These are phyloP conservation scores for Coprinopsis marcescibilis DNA, from an alignment of 768 basidiomycete species.

Conservation along the genomic window DNA sequence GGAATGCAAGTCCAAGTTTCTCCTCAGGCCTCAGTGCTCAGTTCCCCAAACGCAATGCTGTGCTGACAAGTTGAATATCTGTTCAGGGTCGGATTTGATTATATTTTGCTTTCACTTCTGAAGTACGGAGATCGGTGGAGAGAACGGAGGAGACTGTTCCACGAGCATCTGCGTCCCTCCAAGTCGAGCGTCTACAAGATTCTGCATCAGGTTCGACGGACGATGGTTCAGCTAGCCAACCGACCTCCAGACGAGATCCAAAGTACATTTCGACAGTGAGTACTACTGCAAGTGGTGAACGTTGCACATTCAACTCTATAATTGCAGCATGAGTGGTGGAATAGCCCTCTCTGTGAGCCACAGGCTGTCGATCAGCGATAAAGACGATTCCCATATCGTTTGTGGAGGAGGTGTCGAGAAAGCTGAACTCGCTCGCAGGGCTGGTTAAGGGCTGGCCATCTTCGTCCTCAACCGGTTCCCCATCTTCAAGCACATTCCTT, in stretches of 20 bases:
- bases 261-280: background rate
- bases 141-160: background rate
- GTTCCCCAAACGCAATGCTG: no score
- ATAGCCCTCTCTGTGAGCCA: conserved; percentile 9
- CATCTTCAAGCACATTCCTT: background rate
- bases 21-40: background rate
- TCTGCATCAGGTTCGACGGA: background rate
- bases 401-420: conserved; percentile 1
- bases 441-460: no score
- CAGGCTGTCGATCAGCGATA: conserved; percentile 5
- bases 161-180: background rate
- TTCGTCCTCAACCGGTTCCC: conserved; percentile 6
- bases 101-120: background rate
- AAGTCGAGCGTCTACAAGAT: background rate
- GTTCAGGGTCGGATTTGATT: background rate
- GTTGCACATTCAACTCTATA: background rate
- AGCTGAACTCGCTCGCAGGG: background rate
- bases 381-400: conserved; percentile 5
- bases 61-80: background rate
- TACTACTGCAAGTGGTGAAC: background rate
- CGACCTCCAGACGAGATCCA: background rate
- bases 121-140: background rate
- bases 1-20: background rate
- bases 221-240: background rate
- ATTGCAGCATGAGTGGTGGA: conserved; percentile 9